Evolutionary conservation across 2,329 filamentous ascomycete genomes (phyloP), one percentile per base, ranked within the genome.

Genomic region (Microdochium bolleyi): DNA sequence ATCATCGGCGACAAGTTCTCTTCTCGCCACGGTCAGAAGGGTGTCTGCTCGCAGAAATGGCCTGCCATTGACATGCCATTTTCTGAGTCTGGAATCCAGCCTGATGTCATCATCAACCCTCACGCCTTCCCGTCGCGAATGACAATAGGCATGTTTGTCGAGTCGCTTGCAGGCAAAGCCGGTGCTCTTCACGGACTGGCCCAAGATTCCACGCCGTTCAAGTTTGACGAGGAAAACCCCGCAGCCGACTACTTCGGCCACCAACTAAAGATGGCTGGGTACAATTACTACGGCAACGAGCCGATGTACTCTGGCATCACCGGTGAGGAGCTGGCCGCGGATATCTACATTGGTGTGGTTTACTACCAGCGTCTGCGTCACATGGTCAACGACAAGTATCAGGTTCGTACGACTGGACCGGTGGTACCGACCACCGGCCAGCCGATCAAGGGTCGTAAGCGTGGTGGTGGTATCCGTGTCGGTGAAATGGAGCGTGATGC

Each of bases 301-400:
- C 92, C 94, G 46, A 95, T 99, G 86, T 99, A 99, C 77, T 94
- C 88, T 46, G 94, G 94, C 44, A 92, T 97, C 68, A 99, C 94
- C 0, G 94, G 94, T 56, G 85, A 95, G 68, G 92, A 97, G 70
- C 85, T 99, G 41, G 85, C 85, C 21, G 92, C 91, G 7, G 94
- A 99, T 67, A 97, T 99, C 64, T 99, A 95, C 73, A 83, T 97
- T 55, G 94, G 94, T 49, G 85, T 96, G 11, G 94, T 99, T 56
- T 97, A 97, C 78, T 99, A 99, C 78, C 94, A 99, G 73, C 86
- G 94, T 70, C 80, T 99, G 56, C 82, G 94, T 68, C 94, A 99
- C 85, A 99, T 99, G 94, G 94, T 99, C 53, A 97, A 96, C 80
- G 94, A 99, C 73, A 99, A 99, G 73, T 99, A 89, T 78, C 94